Evolutionary conservation across 164 flowering plant genomes (phyloP).

Genomic region (Platanus orientalis): DNA sequence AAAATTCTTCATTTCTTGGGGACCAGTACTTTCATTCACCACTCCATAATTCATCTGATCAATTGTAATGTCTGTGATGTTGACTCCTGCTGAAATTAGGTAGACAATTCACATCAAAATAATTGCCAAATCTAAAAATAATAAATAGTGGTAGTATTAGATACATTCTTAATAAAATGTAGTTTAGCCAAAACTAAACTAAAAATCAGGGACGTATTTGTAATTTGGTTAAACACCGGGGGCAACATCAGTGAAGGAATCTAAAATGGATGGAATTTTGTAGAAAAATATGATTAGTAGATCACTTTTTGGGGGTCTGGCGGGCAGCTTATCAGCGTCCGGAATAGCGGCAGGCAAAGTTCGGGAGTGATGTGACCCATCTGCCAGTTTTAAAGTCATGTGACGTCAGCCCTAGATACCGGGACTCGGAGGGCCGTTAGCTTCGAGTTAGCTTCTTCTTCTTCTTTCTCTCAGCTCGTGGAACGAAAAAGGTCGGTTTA

Average conservation of each 20-base stretch:
- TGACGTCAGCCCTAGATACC: conserved; percentile 20
- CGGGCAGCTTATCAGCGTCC: conserved; percentile 3
- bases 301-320: conserved; percentile 5
- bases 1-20: too few relatives aligned
- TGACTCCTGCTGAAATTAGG: not conserved
- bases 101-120: conserved; percentile 1
- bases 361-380: conserved; percentile 22
- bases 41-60: not conserved
- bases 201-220: too few relatives aligned
- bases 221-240: too few relatives aligned
- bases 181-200: too few relatives aligned
- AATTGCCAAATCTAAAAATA: not conserved
- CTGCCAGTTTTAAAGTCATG: conserved; percentile 1
- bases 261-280: not conserved
- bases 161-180: too few relatives aligned
- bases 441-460: too few relatives aligned
- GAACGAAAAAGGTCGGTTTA: too few relatives aligned
- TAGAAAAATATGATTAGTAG: not conserved
- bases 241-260: not conserved
- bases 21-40: not conserved
- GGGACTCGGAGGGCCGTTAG: not conserved
- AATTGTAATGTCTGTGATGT: not conserved
- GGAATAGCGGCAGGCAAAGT: conserved; percentile 6
- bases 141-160: too few relatives aligned
- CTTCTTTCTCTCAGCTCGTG: too few relatives aligned